A percentile compares a stretch with the other conserved stretches of the same genome.
Evolutionary conservation across 257 asterid genomes (phyloP).

Genomic region (Linaria vulgaris): DNA sequence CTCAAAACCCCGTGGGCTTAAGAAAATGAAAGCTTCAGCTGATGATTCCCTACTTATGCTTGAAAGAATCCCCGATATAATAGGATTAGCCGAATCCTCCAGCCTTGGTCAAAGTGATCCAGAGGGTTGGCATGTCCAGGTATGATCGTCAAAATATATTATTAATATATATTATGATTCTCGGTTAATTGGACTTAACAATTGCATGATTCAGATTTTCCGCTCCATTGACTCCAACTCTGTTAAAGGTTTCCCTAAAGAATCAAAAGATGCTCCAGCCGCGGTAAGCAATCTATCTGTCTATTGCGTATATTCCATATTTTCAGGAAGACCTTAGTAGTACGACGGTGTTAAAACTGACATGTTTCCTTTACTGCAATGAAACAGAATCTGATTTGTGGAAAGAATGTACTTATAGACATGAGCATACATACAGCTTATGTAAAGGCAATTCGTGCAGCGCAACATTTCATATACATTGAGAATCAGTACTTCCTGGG

Average conservation of each 20-base stretch:
- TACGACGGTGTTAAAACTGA: constrained; percentile 8
- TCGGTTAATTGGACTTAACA: not conserved
- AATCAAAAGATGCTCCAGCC: constrained; percentile 66
- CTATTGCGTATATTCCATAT: not conserved
- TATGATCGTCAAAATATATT: constrained; percentile 20
- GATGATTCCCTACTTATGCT: constrained; percentile 78
- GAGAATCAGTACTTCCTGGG: constrained; percentile 95
- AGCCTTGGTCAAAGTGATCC: constrained; percentile 46
- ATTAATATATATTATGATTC: not conserved
- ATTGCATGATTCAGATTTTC: constrained; percentile 45
- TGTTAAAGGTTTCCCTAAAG: constrained; percentile 81
- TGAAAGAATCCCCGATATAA: constrained; percentile 69
- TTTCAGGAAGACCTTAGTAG: not conserved
- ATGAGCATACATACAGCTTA: constrained; percentile 95
- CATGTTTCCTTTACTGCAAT: constrained; percentile 18
- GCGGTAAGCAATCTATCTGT: constrained; percentile 43
- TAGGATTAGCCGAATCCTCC: constrained; percentile 48
- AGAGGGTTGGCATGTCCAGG: constrained; percentile 85
- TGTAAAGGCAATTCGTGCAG: constrained; percentile 87
- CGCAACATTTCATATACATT: constrained; percentile 85
- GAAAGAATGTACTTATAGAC: constrained; percentile 84
- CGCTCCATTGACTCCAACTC: constrained; percentile 94
- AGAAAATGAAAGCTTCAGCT: constrained; percentile 46
- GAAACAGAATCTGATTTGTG: constrained; percentile 80
- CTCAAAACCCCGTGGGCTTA: constrained; percentile 56